Evolutionary conservation across 768 basidiomycete genomes (phyloP).

Genomic region (Termitomyces sp.): DNA sequence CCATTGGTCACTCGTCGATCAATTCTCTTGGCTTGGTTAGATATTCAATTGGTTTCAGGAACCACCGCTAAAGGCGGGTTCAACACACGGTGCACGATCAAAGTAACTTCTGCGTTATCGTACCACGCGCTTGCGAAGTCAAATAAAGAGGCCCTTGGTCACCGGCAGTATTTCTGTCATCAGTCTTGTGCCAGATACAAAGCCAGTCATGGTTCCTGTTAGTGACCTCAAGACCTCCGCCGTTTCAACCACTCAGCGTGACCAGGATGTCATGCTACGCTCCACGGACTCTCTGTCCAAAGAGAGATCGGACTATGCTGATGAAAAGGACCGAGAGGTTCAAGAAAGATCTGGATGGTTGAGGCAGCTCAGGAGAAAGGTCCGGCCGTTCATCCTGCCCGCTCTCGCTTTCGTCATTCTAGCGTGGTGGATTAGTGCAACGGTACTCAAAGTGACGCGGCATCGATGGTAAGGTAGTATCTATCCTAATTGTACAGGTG

Average conservation of each 20-base stretch:
- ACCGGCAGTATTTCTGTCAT: not conserved
- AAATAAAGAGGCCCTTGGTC: not conserved
- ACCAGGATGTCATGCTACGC: conserved; percentile 15
- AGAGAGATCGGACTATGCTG: conserved; percentile 15
- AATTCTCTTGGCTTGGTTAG: not conserved
- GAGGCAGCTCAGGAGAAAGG: conserved; percentile 13
- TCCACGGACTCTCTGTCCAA: conserved; percentile 18
- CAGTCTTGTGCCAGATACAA: not conserved
- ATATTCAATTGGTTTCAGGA: not conserved
- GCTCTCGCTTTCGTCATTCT: conserved; percentile 58
- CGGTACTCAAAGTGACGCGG: conserved; percentile 60
- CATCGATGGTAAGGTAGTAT: conserved; percentile 57
- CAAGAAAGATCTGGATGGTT: conserved; percentile 1
- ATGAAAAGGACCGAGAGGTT: conserved; percentile 8
- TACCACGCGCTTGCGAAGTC: not conserved
- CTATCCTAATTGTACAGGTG: conserved; percentile 1
- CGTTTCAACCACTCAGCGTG: conserved; percentile 6
- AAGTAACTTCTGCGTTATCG: not conserved
- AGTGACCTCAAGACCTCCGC: conserved; percentile 9
- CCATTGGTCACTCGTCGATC: not conserved
- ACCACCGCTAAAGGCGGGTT: not conserved
- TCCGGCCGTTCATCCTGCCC: conserved; percentile 43
- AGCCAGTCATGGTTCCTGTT: not conserved
- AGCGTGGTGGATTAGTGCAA: conserved; percentile 85
- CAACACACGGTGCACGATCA: not conserved